Evolutionary conservation across 2,329 filamentous ascomycete genomes (phyloP).

Genomic region (Talaromyces rugulosus): DNA sequence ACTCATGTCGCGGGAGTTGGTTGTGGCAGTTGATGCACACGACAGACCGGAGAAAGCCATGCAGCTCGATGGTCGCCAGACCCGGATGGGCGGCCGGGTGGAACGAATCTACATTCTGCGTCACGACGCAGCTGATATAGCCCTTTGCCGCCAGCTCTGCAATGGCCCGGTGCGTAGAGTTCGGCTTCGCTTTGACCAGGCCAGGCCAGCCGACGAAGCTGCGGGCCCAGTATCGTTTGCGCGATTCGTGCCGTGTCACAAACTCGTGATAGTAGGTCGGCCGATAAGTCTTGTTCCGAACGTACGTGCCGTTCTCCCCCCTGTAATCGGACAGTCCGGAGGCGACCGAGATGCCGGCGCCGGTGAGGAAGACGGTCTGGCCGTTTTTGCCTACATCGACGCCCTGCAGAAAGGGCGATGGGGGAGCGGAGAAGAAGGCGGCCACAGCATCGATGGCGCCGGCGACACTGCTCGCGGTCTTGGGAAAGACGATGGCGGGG

Average conservation of each 20-base stretch:
- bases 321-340: conserved; percentile 92
- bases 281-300: conserved; percentile 81
- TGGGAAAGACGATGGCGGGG: conserved; percentile 68
- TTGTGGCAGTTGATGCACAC: conserved; percentile 75
- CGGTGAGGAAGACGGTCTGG: conserved; percentile 66
- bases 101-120: conserved; percentile 97
- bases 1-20: conserved; percentile 65
- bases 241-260: conserved; percentile 69
- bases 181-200: conserved; percentile 72
- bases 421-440: conserved; percentile 66
- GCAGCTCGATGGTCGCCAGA: conserved; percentile 75
- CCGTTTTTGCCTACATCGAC: conserved; percentile 41
- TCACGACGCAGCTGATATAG: conserved; percentile 72
- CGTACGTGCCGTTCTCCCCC: conserved; percentile 84
- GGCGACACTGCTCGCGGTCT: conserved; percentile 62
- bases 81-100: conserved; percentile 72
- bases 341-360: conserved; percentile 88
- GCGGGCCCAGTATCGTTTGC: conserved; percentile 93
- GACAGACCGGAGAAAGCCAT: conserved; percentile 80
- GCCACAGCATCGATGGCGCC: conserved; percentile 74
- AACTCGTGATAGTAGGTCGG: conserved; percentile 96
- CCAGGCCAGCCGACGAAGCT: conserved; percentile 92
- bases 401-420: conserved; percentile 47
- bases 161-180: conserved; percentile 74
- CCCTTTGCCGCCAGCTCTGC: conserved; percentile 67